A percentile compares a stretch with the other conserved stretches of the same genome.
Conservation (phyloP, 2,329 filamentous ascomycete genomes). For the Colletotrichum liaoningense region DNA sequence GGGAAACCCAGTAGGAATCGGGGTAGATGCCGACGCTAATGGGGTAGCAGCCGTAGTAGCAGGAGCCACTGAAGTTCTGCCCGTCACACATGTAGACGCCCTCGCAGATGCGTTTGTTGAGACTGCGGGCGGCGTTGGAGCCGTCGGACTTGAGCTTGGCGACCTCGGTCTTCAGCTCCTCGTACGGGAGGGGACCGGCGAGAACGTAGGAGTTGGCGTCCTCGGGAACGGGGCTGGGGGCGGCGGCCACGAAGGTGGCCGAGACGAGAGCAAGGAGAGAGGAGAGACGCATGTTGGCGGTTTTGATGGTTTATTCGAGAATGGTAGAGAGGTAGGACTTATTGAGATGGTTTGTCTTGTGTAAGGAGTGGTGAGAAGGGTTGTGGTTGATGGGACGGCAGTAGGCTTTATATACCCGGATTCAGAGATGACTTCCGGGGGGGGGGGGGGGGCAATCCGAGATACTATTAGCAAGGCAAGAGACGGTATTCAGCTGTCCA, state of each 20-base stretch:
- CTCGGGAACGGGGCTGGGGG: background rate
- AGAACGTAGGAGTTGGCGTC: background rate
- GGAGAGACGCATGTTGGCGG: background rate
- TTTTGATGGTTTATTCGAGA: background rate
- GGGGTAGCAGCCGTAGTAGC: constrained; percentile 11
- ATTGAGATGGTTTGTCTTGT: background rate
- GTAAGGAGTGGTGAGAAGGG: background rate
- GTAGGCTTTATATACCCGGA: background rate
- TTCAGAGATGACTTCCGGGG: background rate
- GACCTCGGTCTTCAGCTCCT: background rate
- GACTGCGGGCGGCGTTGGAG: constrained; percentile 1
- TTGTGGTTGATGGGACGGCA: background rate
- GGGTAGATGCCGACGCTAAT: constrained; percentile 7
- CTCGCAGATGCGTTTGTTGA: constrained; percentile 9
- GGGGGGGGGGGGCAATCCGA: no score
- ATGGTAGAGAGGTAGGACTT: background rate
- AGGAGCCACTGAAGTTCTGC: constrained; percentile 1
- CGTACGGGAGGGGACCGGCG: background rate
- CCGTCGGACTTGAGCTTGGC: background rate
- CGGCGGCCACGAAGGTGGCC: background rate
- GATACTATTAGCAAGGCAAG: background rate
- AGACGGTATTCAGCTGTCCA: background rate
- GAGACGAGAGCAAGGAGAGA: background rate
- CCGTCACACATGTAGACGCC: constrained; percentile 16
- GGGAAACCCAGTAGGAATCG: constrained; percentile 4